Percentiles rank a stretch among this genome's conserved stretches.
Evolutionary conservation across 2,329 filamentous ascomycete genomes (phyloP).

Genomic region (Aureobasidium subglaciale): DNA sequence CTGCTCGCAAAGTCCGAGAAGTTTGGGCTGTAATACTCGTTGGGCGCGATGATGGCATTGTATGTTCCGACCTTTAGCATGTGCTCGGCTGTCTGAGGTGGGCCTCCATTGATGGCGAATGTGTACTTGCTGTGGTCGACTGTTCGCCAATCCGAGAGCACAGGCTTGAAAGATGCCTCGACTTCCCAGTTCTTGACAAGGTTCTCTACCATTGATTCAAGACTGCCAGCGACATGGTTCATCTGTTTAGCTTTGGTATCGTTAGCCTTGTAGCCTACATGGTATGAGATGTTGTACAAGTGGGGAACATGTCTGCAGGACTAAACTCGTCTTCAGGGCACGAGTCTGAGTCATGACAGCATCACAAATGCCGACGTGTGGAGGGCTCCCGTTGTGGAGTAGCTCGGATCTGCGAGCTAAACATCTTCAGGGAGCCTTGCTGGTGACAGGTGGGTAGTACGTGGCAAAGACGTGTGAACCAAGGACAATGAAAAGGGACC

Average conservation of each 20-base stretch:
- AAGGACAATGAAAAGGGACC: not conserved
- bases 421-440: not conserved
- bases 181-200: slow-evolving; percentile 69
- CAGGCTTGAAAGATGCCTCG: slow-evolving; percentile 60
- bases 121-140: slow-evolving; percentile 53
- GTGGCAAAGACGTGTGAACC: not conserved
- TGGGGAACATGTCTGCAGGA: not conserved
- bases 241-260: slow-evolving; percentile 46
- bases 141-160: slow-evolving; percentile 57
- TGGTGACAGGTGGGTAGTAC: slow-evolving; percentile 5
- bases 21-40: slow-evolving; percentile 57
- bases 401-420: no score
- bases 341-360: not conserved
- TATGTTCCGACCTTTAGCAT: slow-evolving; percentile 64
- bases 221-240: slow-evolving; percentile 49
- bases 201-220: slow-evolving; percentile 58
- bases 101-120: slow-evolving; percentile 57
- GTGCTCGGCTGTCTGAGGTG: slow-evolving; percentile 50
- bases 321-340: not conserved
- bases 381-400: not conserved
- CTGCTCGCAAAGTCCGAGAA: slow-evolving; percentile 56
- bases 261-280: slow-evolving; percentile 17
- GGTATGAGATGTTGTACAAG: not conserved
- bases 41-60: slow-evolving; percentile 58
- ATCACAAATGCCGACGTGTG: not conserved